A percentile compares a stretch with the other conserved stretches of the same genome.
These are phyloP conservation scores for Cyclospora cayetanensis DNA, from an alignment of 169 alveolate species.

Conservation along the genomic window DNA sequence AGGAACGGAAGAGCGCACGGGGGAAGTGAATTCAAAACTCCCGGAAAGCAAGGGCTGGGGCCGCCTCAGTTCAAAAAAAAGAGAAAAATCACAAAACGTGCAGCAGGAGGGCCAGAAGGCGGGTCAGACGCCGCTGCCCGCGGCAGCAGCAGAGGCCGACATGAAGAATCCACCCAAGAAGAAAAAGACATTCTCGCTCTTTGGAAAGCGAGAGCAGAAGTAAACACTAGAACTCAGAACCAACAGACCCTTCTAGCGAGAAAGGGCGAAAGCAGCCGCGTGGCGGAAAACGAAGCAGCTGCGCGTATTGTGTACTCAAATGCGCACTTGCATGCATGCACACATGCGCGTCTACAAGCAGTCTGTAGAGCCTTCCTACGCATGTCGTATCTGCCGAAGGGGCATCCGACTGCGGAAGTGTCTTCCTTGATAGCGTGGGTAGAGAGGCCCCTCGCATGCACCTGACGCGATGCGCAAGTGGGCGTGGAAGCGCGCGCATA, in stretches of 20 bases:
- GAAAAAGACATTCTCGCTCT: background rate
- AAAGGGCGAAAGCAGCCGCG: background rate
- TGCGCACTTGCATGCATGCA: constrained; percentile 35
- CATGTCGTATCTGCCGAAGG: background rate
- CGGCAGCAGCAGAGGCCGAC: background rate
- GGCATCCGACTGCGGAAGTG: background rate
- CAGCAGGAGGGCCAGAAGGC: background rate
- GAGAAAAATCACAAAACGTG: background rate
- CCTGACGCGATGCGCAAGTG: background rate
- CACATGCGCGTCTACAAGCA: background rate
- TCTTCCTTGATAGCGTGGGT: background rate
- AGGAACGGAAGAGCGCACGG: background rate
- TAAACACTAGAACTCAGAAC: background rate
- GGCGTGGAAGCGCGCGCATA: background rate
- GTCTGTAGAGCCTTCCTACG: background rate
- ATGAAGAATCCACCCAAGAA: background rate
- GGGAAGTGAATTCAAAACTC: too few species aligned
- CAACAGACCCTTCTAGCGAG: background rate
- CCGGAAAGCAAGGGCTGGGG: too few species aligned
- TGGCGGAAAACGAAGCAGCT: background rate
- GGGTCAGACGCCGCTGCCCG: background rate
- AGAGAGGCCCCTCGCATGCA: background rate
- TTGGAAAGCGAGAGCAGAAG: background rate
- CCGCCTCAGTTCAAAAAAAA: too few species aligned
- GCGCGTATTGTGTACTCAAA: background rate